Percentiles rank a stretch among this genome's conserved stretches.
These are phyloP conservation scores for Suhomyces sp. DNA, from an alignment of 805 yeast genomes.

Conservation along the genomic window DNA sequence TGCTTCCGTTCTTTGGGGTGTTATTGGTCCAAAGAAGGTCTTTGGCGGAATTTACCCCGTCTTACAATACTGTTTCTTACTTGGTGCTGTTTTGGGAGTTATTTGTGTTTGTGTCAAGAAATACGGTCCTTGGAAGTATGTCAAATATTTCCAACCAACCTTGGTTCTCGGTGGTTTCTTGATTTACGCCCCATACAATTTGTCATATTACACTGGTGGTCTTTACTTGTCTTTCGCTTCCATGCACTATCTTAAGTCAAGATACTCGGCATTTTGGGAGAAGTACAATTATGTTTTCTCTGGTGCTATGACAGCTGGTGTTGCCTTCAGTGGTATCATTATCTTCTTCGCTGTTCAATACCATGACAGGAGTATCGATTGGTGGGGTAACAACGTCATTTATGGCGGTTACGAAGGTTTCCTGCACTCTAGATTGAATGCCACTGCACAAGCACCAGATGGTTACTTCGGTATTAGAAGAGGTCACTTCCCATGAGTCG, in stretches of 20 bases:
- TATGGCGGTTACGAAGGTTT: conserved; percentile 36
- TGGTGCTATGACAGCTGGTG: conserved; percentile 32
- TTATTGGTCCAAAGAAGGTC: conserved; percentile 37
- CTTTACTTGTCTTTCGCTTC: conserved; percentile 24
- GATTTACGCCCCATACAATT: conserved; percentile 33
- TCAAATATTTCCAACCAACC: conserved; percentile 34
- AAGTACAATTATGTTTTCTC: conserved; percentile 35
- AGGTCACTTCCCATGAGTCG: conserved; percentile 17
- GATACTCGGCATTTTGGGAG: conserved; percentile 33
- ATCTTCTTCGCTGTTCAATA: conserved; percentile 39
- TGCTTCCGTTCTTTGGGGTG: conserved; percentile 66
- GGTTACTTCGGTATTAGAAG: conserved; percentile 38
- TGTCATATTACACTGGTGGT: conserved; percentile 30
- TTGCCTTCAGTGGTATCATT: conserved; percentile 34
- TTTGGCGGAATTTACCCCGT: conserved; percentile 34
- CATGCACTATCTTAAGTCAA: conserved; percentile 28
- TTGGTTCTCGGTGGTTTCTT: conserved; percentile 32
- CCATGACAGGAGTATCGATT: conserved; percentile 26
- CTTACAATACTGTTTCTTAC: conserved; percentile 34
- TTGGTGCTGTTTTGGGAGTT: conserved; percentile 29
- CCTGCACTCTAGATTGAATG: conserved; percentile 1
- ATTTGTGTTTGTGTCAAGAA: conserved; percentile 16
- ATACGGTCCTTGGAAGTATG: conserved; percentile 15
- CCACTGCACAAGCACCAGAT: conserved; percentile 24
- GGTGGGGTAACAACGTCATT: conserved; percentile 33